Base-by-base conservation (phyloP, 1,139 yeast genomes). In the Blastobotrys capitulatus region DNA sequence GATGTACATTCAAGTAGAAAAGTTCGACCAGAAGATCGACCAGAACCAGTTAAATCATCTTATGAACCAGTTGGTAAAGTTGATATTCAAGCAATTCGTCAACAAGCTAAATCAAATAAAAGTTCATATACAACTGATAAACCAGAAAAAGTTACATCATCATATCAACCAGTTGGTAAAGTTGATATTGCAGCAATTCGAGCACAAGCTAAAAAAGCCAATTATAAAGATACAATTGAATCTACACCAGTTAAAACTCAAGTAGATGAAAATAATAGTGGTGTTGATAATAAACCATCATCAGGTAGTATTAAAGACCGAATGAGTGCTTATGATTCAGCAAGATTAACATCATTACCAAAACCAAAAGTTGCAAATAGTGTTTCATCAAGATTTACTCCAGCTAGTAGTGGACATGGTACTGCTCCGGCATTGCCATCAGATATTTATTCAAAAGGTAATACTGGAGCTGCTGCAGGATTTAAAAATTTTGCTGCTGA, bases 401-500 rank as follows among this genome's bases (percentile, higher is more conserved):
- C 52, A 1, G 27, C 27, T 13, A 6, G 2, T 4, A 12, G 34
- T 19, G 39, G 42, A 13, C 52, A 59, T 15, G 67, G 66, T 20
- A 65, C 69, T 13, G 62, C 58, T 37, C 65, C 69, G 6, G 59
- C 68, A n/a, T 52, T 64, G 40, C 76, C 80, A 6, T 69, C 75
- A 16, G 76, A 82, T 2, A 66, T 75, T 9, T 75, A 79, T 57
- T 65, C 83, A n/a, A 27, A 25, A 20, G 78, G 77, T 58, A 79
- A 84, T 35, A 66, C 79, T 41, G 76, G 77, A 51, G 70, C 79
- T 8, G 76, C 77, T 38, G 82, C 86, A 44, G 95, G 90, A 38
- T 78, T 82, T 49, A 79, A 83, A 67, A 78, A 83, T 64, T 85
- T 80, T 65, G 95, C 80, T 53, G 73, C 86, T 46, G 78, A 78